Base-by-base conservation (phyloP, 192 early-diverging fungal species). In the Coemansia sp. region DNA sequence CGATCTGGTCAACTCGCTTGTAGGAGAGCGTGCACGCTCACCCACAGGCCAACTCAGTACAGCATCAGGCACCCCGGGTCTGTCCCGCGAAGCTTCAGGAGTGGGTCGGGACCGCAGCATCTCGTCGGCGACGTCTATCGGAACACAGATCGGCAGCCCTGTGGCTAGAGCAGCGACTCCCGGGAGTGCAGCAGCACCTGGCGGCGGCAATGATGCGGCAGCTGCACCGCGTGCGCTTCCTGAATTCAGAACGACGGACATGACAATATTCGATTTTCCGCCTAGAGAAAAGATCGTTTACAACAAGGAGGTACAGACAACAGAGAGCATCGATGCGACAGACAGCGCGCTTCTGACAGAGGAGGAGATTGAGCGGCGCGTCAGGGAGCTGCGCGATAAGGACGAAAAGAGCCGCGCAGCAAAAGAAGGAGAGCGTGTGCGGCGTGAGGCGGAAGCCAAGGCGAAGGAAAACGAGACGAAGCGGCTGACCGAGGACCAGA, bases 401-500 rank as follows among this genome's bases (percentile, higher is more conserved):
- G 82, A 83, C 54, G 75, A 72, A 37, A 61, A 50, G 22, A 70
- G 58, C 0, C 76, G 77, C 6, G 55, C 56, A 14, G 44, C 62
- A 11, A 53, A 34, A 23, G 71, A 75, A 55, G 73, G 73, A 55
- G 75, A 79, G 50, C 70, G 65, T 20, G 70, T 73, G 22, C 65
- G 87, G 69, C 83, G 88, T 55, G 84, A 86, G 61, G 85, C 85
- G 28, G 90, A 91, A 64, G 73, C 84, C 42, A 84, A 84, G 52
- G 69, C 73, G 20, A 81, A 78, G 55, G 86, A 89, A 59, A 71
- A 68, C 25, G 75, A 84, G 59, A 40, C 61, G 13, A 58, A 67
- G 87, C 87, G 90, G 57, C 79, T 98, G 59, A 88, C 87, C 17
- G 96, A 96, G n/a, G 88, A 89, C 55, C 92, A 96, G 74, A 76